Evolutionary conservation across 2,329 filamentous ascomycete genomes (phyloP).

Genomic region (Penicillium sp.): DNA sequence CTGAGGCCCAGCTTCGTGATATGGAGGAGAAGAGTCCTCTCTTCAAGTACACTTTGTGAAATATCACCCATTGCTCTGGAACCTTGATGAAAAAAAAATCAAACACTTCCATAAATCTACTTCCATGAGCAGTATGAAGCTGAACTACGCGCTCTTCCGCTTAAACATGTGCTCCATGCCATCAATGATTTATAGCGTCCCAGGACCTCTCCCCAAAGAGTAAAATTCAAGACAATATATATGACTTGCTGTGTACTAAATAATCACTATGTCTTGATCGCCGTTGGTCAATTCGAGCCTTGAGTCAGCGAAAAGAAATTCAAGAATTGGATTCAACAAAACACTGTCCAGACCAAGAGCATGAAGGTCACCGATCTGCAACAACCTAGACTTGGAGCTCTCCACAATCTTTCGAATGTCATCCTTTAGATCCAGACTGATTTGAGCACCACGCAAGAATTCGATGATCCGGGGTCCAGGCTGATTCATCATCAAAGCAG

Average conservation of each 20-base stretch:
- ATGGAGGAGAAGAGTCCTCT: conserved; percentile 17
- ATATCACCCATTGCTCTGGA: no score
- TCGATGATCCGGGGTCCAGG: not conserved
- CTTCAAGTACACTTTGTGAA: conserved; percentile 15
- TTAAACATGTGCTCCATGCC: no score
- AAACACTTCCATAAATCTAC: no score
- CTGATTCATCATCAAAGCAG: not conserved
- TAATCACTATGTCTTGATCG: no score
- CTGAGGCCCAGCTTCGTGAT: conserved; percentile 1
- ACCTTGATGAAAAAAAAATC: no score
- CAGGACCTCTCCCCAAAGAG: no score
- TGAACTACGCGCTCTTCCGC: no score
- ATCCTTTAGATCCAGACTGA: not conserved
- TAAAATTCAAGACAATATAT: no score
- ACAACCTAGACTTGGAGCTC: not conserved
- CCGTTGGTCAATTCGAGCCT: not conserved
- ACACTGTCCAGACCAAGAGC: not conserved
- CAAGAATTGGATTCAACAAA: not conserved
- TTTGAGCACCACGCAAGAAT: not conserved
- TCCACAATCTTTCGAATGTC: not conserved
- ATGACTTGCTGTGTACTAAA: no score
- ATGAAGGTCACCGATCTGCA: not conserved
- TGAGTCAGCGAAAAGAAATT: not conserved
- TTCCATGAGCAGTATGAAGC: no score
- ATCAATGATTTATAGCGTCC: no score